These are phyloP conservation scores for Alternaria sp. DNA, from an alignment of 2,329 filamentous ascomycete species.

Conservation along the genomic window DNA sequence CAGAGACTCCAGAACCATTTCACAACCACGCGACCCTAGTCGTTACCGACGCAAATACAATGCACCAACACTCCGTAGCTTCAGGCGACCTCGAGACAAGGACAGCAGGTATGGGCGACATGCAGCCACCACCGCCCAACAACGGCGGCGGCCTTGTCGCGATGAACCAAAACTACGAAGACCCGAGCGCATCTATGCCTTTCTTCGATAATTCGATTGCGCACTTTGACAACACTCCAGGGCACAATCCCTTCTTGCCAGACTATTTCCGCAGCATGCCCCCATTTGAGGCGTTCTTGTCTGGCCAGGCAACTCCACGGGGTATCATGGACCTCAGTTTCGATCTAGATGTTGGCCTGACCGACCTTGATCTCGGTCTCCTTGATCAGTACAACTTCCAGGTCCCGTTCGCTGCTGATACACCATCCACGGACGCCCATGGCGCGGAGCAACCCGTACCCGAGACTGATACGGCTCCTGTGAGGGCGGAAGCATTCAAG, in stretches of 20 bases:
- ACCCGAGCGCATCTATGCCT: slow-evolving; percentile 7
- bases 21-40: slow-evolving; percentile 7
- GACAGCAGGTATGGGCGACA: not conserved
- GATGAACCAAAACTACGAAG: slow-evolving; percentile 13
- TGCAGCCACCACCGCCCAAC: slow-evolving; percentile 12
- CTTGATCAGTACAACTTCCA: slow-evolving; percentile 55
- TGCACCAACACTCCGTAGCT: not conserved
- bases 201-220: slow-evolving; percentile 24
- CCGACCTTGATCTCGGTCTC: slow-evolving; percentile 53
- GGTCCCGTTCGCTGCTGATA: slow-evolving; percentile 49
- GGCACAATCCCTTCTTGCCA: slow-evolving; percentile 28
- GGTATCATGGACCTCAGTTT: slow-evolving; percentile 55
- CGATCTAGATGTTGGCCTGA: slow-evolving; percentile 54
- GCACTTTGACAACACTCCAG: slow-evolving; percentile 22
- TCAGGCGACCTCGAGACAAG: not conserved
- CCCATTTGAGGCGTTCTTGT: slow-evolving; percentile 32
- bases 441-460: slow-evolving; percentile 18
- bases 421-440: slow-evolving; percentile 30
- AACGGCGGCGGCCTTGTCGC: not conserved
- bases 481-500: slow-evolving; percentile 45
- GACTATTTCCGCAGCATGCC: slow-evolving; percentile 42
- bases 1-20: slow-evolving; percentile 4
- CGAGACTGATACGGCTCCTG: slow-evolving; percentile 29
- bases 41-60: not conserved
- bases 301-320: slow-evolving; percentile 52